Conservation (phyloP, 345 rosid genomes). For the Geranium brycei region DNA sequence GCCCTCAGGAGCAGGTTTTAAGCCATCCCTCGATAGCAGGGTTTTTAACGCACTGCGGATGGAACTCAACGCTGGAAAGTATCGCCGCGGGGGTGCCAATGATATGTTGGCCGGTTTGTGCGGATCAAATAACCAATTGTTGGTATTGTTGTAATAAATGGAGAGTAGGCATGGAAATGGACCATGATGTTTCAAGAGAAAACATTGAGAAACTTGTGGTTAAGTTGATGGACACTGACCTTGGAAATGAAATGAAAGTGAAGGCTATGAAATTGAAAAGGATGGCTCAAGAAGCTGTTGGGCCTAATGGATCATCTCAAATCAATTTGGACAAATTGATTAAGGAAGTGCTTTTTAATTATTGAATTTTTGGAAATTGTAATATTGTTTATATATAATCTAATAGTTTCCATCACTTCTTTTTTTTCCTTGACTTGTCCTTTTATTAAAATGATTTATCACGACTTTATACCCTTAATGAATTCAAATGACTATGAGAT, state of each 20-base stretch:
- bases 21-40: constrained; percentile 41
- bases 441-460: too few species aligned
- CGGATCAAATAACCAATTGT: constrained; percentile 56
- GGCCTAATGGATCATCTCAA: constrained; percentile 9
- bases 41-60: constrained; percentile 56
- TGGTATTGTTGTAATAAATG: constrained; percentile 45
- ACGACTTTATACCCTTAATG: too few species aligned
- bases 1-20: constrained; percentile 36
- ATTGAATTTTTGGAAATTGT: too few species aligned
- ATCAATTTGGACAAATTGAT: constrained; percentile 10
- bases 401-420: too few species aligned
- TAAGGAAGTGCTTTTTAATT: background rate
- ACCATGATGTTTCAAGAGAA: constrained; percentile 1
- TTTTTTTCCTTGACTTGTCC: too few species aligned
- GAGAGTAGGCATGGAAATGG: constrained; percentile 46
- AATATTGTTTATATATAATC: too few species aligned
- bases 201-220: constrained; percentile 10
- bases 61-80: constrained; percentile 79
- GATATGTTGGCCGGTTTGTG: constrained; percentile 56
- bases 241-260: constrained; percentile 8
- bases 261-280: constrained; percentile 10
- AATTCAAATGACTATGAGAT: too few species aligned
- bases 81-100: constrained; percentile 47
- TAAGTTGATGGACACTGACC: constrained; percentile 14
- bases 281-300: constrained; percentile 3